These are phyloP conservation scores for Fistulinella prunicolor DNA, from an alignment of 768 basidiomycete genomes.

Conservation along the genomic window DNA sequence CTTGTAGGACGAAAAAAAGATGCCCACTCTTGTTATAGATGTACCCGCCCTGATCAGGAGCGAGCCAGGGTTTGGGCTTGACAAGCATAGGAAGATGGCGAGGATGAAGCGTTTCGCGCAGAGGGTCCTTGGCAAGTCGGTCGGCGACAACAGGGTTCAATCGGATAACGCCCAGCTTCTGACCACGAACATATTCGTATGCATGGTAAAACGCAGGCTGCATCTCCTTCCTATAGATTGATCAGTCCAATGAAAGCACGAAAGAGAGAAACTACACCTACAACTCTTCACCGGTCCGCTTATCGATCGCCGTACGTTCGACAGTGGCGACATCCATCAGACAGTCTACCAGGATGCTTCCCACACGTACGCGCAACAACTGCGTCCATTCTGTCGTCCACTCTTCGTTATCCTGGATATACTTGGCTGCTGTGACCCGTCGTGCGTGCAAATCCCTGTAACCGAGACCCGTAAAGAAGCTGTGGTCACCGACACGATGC, in stretches of 20 bases:
- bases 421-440: slow-evolving; percentile 63
- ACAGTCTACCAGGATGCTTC: slow-evolving; percentile 77
- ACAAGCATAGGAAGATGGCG: slow-evolving; percentile 96
- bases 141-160: slow-evolving; percentile 79
- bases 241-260: slow-evolving; percentile 4
- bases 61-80: slow-evolving; percentile 84
- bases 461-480: slow-evolving; percentile 57
- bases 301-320: slow-evolving; percentile 54
- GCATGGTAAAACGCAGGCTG: slow-evolving; percentile 91
- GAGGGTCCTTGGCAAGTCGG: slow-evolving; percentile 69
- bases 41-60: slow-evolving; percentile 77
- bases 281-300: slow-evolving; percentile 56
- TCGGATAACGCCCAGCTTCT: slow-evolving; percentile 88
- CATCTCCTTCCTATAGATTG: slow-evolving; percentile 53
- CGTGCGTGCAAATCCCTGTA: slow-evolving; percentile 61
- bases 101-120: slow-evolving; percentile 77
- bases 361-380: slow-evolving; percentile 67
- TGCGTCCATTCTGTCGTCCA: slow-evolving; percentile 89
- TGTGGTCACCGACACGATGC: slow-evolving; percentile 29
- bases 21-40: slow-evolving; percentile 69
- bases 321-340: slow-evolving; percentile 85
- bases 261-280: slow-evolving; percentile 36
- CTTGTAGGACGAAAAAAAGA: background rate
- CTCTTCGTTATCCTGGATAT: slow-evolving; percentile 60
- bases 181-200: slow-evolving; percentile 92